phyloP scores from a whole-genome alignment of 805 yeast species.

The Saccharomycopsis capsularis region DNA sequence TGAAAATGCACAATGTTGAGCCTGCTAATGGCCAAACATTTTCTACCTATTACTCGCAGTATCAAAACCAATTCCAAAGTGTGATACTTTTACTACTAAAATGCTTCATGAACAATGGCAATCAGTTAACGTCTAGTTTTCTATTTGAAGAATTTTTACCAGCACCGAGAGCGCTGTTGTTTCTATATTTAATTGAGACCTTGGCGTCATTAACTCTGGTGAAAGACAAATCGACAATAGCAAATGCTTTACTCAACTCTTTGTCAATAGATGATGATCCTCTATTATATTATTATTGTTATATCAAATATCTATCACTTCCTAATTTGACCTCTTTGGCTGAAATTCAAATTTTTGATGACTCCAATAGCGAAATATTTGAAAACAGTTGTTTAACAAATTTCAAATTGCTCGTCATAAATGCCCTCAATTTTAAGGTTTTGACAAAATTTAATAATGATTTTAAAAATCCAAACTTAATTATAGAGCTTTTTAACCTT shows the following conservation, averaged over 20 bases:
- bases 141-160: background rate
- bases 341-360: constrained; percentile 1
- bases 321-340: background rate
- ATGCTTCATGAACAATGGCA: background rate
- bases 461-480: background rate
- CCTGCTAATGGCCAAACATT: no score
- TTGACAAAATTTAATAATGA: constrained; percentile 6
- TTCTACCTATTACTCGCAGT: no score
- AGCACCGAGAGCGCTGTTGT: background rate
- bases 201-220: constrained; percentile 15
- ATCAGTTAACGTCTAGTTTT: no score
- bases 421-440: constrained; percentile 5
- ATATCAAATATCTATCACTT: constrained; percentile 1
- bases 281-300: constrained; percentile 21
- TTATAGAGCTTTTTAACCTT: constrained; percentile 2
- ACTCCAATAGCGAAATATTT: background rate
- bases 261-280: constrained; percentile 27
- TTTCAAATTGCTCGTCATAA: constrained; percentile 4
- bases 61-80: no score
- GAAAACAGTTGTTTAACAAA: background rate
- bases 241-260: constrained; percentile 25
- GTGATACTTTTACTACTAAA: no score
- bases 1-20: background rate
- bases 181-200: background rate
- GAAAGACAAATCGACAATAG: background rate